These are phyloP conservation scores for Suillus placidus DNA, from an alignment of 768 basidiomycete genomes.

Conservation along the genomic window DNA sequence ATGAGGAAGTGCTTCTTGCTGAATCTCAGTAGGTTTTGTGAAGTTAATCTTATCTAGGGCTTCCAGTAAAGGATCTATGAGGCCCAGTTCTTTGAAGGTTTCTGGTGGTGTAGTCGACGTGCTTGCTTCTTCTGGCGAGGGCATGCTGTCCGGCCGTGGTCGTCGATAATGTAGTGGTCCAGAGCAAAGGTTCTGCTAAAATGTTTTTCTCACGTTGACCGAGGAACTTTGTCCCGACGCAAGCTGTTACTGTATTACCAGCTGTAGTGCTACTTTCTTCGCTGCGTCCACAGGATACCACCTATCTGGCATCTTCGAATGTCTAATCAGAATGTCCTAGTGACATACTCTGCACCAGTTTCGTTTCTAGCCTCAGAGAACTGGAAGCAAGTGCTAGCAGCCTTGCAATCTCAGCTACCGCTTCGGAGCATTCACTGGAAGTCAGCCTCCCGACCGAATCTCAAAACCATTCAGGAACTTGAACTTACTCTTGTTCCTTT, in stretches of 20 bases:
- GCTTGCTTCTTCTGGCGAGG: conserved; percentile 63
- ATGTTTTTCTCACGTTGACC: conserved; percentile 11
- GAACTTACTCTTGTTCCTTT: conserved; percentile 72
- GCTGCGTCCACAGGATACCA: not conserved
- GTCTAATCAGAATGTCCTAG: conserved; percentile 57
- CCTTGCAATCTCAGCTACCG: conserved; percentile 74
- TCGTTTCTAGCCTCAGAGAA: conserved; percentile 68
- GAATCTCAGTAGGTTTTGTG: conserved; percentile 90
- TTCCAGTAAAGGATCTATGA: conserved; percentile 87
- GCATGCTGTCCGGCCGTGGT: conserved; percentile 43
- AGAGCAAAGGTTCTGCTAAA: conserved; percentile 3
- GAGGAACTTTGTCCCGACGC: not conserved
- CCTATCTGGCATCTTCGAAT: conserved; percentile 17
- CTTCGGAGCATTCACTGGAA: conserved; percentile 95
- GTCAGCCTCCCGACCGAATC: conserved; percentile 62
- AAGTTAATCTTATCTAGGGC: conserved; percentile 82
- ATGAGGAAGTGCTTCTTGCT: conserved; percentile 79
- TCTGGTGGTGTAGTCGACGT: conserved; percentile 41
- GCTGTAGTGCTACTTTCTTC: not conserved
- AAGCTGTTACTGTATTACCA: not conserved
- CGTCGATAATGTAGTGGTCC: not conserved
- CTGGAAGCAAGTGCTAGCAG: conserved; percentile 70
- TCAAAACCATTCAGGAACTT: conserved; percentile 91
- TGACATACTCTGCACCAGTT: conserved; percentile 68
- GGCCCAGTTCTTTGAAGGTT: conserved; percentile 82